Conservation (phyloP, 2,329 filamentous ascomycete genomes). For the Talaromyces piceae region DNA sequence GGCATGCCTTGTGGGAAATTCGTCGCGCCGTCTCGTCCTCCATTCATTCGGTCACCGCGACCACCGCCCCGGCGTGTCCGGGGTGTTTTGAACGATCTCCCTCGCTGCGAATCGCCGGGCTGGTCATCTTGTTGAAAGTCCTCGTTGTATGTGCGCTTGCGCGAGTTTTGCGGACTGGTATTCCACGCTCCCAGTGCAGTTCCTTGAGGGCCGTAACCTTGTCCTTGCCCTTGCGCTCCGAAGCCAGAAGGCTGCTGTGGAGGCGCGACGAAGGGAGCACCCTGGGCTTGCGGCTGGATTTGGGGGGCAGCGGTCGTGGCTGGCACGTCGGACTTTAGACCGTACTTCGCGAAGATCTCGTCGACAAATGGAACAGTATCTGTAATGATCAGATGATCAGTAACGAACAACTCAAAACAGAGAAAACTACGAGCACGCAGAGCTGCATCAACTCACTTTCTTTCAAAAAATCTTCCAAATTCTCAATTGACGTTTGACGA, state of each 20-base stretch:
- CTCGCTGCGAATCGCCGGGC: constrained; percentile 31
- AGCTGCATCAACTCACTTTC: constrained; percentile 35
- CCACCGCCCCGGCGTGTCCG: constrained; percentile 35
- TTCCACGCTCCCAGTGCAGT: constrained; percentile 17
- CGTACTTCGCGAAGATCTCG: constrained; percentile 47
- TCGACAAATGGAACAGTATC: constrained; percentile 49
- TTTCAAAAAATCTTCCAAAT: constrained; percentile 51
- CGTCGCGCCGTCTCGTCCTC: constrained; percentile 17
- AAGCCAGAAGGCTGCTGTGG: constrained; percentile 13
- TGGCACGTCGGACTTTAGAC: constrained; percentile 33
- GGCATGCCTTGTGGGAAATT: constrained; percentile 23
- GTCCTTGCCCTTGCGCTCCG: constrained; percentile 11
- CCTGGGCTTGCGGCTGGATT: constrained; percentile 16
- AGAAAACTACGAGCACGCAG: background rate
- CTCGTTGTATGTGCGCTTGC: constrained; percentile 49
- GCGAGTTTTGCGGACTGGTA: constrained; percentile 24
- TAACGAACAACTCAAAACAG: background rate
- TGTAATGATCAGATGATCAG: constrained; percentile 35
- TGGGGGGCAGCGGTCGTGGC: constrained; percentile 7
- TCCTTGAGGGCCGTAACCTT: constrained; percentile 16
- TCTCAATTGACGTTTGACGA: constrained; percentile 46
- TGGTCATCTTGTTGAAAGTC: constrained; percentile 40
- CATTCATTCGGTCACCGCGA: constrained; percentile 33
- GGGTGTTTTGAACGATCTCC: constrained; percentile 41
- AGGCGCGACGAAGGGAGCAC: constrained; percentile 1